A percentile compares a stretch with the other conserved stretches of the same genome.
These are phyloP conservation scores for Blepharisma japonicum DNA, from an alignment of 73 alveolate genomes.

Conservation along the genomic window DNA sequence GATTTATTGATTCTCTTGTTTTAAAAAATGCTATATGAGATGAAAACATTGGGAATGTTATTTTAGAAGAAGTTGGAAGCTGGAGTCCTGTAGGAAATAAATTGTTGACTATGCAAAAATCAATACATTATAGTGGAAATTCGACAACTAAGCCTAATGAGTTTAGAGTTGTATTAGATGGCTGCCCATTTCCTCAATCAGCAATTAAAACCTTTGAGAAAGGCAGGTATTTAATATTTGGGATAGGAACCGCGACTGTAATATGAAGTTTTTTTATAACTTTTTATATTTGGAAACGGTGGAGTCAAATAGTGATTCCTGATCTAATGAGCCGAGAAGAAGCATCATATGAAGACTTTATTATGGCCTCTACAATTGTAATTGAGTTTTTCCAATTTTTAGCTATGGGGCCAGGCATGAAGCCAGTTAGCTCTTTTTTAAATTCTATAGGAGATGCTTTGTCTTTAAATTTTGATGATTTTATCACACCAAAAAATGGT, in stretches of 20 bases:
- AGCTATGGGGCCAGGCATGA: slow-evolving; percentile 21
- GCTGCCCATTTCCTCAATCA: slow-evolving; percentile 22
- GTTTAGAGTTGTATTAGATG: background rate
- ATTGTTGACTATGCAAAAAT: background rate
- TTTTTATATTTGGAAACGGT: background rate
- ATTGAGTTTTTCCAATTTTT: slow-evolving; percentile 33
- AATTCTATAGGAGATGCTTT: too few relatives aligned
- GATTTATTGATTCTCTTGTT: too few relatives aligned
- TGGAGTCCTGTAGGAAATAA: too few relatives aligned
- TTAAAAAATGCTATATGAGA: too few relatives aligned
- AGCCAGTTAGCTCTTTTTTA: too few relatives aligned
- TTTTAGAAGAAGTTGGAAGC: too few relatives aligned
- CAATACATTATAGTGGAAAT: background rate
- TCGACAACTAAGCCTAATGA: background rate
- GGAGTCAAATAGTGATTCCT: slow-evolving; percentile 7
- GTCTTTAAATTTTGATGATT: too few relatives aligned
- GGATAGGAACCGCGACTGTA: background rate
- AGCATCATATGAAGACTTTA: background rate
- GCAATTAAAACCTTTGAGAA: background rate
- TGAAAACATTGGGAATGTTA: too few relatives aligned
- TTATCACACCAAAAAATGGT: too few relatives aligned
- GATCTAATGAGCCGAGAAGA: background rate
- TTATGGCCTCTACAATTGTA: background rate
- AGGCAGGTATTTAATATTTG: slow-evolving; percentile 6
- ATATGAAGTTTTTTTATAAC: background rate